Base-by-base conservation (phyloP, 2,329 filamentous ascomycete species). In the Fusarium xylarioides region DNA sequence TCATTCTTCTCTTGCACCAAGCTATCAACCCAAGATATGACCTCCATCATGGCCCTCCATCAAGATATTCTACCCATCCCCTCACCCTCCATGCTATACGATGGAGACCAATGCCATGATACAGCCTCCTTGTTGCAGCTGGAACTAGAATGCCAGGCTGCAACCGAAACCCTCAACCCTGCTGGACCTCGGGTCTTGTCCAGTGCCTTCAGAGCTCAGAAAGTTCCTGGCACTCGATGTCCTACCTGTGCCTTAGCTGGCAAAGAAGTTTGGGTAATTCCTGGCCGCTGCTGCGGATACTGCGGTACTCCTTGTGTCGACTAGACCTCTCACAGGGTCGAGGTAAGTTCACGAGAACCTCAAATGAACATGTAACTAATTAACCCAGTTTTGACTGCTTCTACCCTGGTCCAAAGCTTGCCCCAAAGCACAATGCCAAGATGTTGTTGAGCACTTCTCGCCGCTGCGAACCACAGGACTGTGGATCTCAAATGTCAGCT, bases 261-360 rank as follows among this genome's bases (percentile, higher is more conserved):
- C 66, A 82, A 85, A 68, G 87, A 88, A 74, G 85, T 86, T 47
- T 89, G 87, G 87, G 87, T 89, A 30, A 86, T 88, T 68, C 86
- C 86, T 37, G 87, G 87, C 58, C 83, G 85, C 63, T 80, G 81
- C 56, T 89, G 87, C 75, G 83, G 84, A 37, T 84, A 85, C 71
- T 88, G 86, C 78, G 86, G 86, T 55, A 87, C 86, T 30, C 83
- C 85, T 9, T 83, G 81, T 52, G 80, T 70, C 15, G 71, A 74
- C 34, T 66, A 71, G 44, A 54, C 40, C 54, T 60, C 44, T 44
- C 52, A 34, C 55, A 32, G n/a, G 40, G 44, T 38, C 26, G 38
- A 53, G n/a, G 71, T 74, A 44, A 60, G 67, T 32, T n/a, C 42
- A 15, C 4, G 10, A n/a, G 40, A 23, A 19, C 11, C 23, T 16